Percentiles rank a stretch among this genome's conserved stretches.
Evolutionary conservation across 257 asterid species (phyloP).

Genomic region (Solanum gandarillasii): DNA sequence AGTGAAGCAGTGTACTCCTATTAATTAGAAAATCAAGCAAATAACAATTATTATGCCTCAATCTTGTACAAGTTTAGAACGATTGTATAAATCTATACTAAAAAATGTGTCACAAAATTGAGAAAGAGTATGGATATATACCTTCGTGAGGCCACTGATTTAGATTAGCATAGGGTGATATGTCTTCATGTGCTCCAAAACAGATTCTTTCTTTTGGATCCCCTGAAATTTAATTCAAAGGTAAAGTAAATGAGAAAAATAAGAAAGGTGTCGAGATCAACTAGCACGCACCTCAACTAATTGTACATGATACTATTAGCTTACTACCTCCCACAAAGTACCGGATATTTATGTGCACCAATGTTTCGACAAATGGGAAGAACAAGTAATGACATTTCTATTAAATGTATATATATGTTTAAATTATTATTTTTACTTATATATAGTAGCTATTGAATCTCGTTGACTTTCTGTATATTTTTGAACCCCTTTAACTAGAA

Average conservation of each 20-base stretch:
- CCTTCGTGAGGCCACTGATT: constrained; percentile 59
- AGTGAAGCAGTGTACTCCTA: background rate
- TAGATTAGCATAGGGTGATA: background rate
- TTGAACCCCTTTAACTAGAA: too few relatives aligned
- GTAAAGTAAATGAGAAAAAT: background rate
- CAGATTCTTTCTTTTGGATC: constrained; percentile 45
- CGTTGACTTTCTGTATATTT: too few relatives aligned
- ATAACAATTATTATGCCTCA: background rate
- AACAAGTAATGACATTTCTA: background rate
- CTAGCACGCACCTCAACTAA: rapidly evolving
- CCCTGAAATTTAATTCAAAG: constrained; percentile 13
- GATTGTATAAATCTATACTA: background rate
- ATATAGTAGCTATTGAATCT: too few relatives aligned
- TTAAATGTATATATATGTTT: too few relatives aligned
- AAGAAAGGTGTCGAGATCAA: background rate
- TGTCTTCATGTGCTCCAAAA: constrained; percentile 36
- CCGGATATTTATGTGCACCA: background rate
- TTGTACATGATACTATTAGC: rapidly evolving
- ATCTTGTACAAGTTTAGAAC: background rate
- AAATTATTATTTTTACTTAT: too few relatives aligned
- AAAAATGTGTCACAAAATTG: too few relatives aligned
- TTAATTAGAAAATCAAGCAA: background rate
- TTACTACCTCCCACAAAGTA: background rate
- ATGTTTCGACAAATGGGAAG: too few relatives aligned
- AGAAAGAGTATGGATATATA: background rate